phyloP scores from a whole-genome alignment of 768 basidiomycete genomes.

The Podaxis rugospora region DNA sequence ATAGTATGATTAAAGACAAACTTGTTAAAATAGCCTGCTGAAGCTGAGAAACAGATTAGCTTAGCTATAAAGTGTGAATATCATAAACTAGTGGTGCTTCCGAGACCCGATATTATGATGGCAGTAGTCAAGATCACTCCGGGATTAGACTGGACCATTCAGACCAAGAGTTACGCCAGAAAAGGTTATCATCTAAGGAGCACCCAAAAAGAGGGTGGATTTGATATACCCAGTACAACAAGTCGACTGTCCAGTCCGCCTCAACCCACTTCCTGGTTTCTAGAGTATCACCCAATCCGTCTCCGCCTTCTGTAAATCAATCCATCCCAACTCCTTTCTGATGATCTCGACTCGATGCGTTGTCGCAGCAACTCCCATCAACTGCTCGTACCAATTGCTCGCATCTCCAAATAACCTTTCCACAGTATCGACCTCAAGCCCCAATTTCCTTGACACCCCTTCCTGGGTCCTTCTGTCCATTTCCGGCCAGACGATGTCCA shows the following conservation, averaged over 20 bases:
- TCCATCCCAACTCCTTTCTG: neutral
- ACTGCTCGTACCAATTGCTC: neutral
- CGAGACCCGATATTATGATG: too few relatives aligned
- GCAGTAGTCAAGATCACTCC: too few relatives aligned
- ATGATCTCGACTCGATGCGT: neutral
- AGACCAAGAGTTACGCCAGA: too few relatives aligned
- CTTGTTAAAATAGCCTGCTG: too few relatives aligned
- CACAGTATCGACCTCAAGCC: neutral
- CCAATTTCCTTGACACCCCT: neutral
- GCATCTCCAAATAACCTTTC: neutral
- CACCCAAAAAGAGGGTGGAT: neutral
- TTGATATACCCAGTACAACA: neutral
- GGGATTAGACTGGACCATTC: too few relatives aligned
- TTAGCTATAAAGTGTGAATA: too few relatives aligned
- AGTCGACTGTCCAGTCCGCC: neutral
- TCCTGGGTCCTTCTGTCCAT: neutral
- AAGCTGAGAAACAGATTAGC: too few relatives aligned
- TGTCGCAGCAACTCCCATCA: neutral
- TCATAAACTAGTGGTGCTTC: too few relatives aligned
- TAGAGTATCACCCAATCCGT: neutral
- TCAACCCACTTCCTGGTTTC: neutral
- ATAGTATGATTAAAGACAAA: too few relatives aligned
- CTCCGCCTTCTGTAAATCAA: neutral
- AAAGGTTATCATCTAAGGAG: too few relatives aligned
- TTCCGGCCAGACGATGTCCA: neutral